Base-by-base conservation (phyloP, 2,329 filamentous ascomycete species). In the Pestalotiopsis sp. region DNA sequence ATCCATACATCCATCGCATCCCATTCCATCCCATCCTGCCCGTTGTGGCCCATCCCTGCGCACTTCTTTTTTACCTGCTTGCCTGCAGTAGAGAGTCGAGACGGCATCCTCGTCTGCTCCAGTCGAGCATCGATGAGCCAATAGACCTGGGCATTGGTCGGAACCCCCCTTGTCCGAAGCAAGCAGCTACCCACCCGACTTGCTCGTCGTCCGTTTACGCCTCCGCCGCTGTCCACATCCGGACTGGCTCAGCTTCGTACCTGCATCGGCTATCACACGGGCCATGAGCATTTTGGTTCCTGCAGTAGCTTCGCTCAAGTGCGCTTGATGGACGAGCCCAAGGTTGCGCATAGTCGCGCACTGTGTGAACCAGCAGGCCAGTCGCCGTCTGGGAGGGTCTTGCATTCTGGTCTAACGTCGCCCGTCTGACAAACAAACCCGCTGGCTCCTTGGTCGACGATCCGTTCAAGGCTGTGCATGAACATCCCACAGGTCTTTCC, bases 241-340 rank as follows among this genome's bases (percentile, higher is more conserved):
- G 71, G 69, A 70, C 73, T 73, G 70, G 72, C 65, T 67, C 14
- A 41, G 20, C 13, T 17, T 27, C 17, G 65, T 66, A 66, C 49
- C 31, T 66, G 52, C 52, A 38, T 63, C 59, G 69, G 62, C 65
- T 61, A 71, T 68, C 60, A 72, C 67, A 67, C 70, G 66, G 71
- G 67, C 68, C 71, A 71, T 45, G 41, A 52, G 68, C 72, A 70
- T 69, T 69, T 38, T 67, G 63, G 71, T 72, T 73, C 73, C 72
- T 74, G 72, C 57, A 60, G 52, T 66, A 66, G 64, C 64, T 38
- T 31, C 13, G 20, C 17, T 52, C 60, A 63, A 45, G 27, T 23
- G 17, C 11, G 31, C 36, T 40, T 38, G 11, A 41, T 41, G 25
- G 25, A 31, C 38, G 9, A 38, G 20, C 20, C 27, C 57, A 13